These are phyloP conservation scores for Tribonema minus DNA, from an alignment of 108 stramenopile genomes.

Conservation along the genomic window DNA sequence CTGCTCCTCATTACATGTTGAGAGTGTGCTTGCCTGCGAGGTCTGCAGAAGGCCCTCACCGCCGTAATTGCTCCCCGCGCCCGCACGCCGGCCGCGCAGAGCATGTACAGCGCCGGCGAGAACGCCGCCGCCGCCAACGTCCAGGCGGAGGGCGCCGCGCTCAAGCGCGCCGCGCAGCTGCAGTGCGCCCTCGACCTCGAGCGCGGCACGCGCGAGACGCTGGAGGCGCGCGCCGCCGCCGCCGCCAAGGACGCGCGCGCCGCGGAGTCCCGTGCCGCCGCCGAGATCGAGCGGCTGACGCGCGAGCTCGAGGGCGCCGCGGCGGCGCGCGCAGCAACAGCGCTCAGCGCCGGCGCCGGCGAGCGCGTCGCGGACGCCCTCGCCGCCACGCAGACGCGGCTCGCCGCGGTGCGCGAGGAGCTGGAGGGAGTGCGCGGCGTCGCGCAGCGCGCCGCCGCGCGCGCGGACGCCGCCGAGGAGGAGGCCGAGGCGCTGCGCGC, in stretches of 20 bases:
- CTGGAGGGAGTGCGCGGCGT: too few species aligned
- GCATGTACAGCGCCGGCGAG: slow-evolving; percentile 14
- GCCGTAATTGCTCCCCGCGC: too few species aligned
- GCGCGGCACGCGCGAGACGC: slow-evolving; percentile 14
- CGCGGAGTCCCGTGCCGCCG: not conserved
- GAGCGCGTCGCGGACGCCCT: slow-evolving; percentile 12
- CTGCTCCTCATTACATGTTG: too few species aligned
- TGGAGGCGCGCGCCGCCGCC: slow-evolving; percentile 5
- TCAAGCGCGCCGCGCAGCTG: slow-evolving; percentile 22
- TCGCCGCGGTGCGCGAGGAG: slow-evolving; percentile 8
- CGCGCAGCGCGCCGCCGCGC: too few species aligned
- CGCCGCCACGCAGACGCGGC: not conserved
- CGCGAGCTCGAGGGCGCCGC: not conserved
- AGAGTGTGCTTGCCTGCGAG: too few species aligned
- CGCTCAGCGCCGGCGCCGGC: not conserved
- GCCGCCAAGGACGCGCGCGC: not conserved
- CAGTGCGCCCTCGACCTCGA: slow-evolving; percentile 17
- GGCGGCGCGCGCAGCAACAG: not conserved
- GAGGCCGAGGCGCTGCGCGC: too few species aligned
- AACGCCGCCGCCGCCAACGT: not conserved
- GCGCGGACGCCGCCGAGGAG: too few species aligned
- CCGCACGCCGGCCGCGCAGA: too few species aligned
- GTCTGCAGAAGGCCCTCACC: too few species aligned
- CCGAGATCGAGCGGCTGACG: slow-evolving; percentile 2
- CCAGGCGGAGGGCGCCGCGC: slow-evolving; percentile 12